Evolutionary conservation across 2,329 filamentous ascomycete genomes (phyloP), one percentile per base, ranked within the genome.

Genomic region (Aureobasidium mangrovei): DNA sequence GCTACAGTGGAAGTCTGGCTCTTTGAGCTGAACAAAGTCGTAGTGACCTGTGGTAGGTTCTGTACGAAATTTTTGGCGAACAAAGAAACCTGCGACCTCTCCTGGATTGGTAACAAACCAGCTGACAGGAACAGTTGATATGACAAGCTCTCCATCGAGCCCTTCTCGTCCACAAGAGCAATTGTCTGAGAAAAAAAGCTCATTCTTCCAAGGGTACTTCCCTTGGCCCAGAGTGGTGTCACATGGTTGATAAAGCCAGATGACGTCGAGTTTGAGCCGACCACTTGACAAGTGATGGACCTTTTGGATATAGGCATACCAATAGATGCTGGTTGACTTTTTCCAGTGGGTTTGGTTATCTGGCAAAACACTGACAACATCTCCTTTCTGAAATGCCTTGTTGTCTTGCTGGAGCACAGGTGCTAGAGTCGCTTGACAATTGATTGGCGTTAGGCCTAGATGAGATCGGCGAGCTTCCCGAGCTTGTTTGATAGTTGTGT

Each of bases 111-210:
- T 74, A 5, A 80, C 79, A 67, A 80, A 83, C 57, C 69, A 75
- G 2, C 79, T 74, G 0, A 91, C 76, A 0, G 73, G 59, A 39
- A 85, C 78, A 1, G 77, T 78, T 0, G 73, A 74, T 0, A 81
- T 62, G 0, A 90, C 72, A 33, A 88, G 77, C 0, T 76, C 67
- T 1, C 77, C 74, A 0, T 72, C 60, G 3, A 88, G 72, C 29
- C 75, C 74, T 0, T 69, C 63, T 18, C 78, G 72, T 0, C 71
- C 65, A 58, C 88, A 93, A 1, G 83, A 85, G 68, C 88, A 91
- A 56, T 90, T 82, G 48, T 89, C 80, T 0, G 83, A 88, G 0
- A 91, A 68, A 58, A 93, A 93, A 0, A 93, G 67, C 66, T 94
- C 88, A 49, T 90, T 86, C 0, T 69, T 58, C 67, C 81, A 83